These are phyloP conservation scores for Rosa rugosa DNA, from an alignment of 306 rosid genomes.

Conservation along the genomic window DNA sequence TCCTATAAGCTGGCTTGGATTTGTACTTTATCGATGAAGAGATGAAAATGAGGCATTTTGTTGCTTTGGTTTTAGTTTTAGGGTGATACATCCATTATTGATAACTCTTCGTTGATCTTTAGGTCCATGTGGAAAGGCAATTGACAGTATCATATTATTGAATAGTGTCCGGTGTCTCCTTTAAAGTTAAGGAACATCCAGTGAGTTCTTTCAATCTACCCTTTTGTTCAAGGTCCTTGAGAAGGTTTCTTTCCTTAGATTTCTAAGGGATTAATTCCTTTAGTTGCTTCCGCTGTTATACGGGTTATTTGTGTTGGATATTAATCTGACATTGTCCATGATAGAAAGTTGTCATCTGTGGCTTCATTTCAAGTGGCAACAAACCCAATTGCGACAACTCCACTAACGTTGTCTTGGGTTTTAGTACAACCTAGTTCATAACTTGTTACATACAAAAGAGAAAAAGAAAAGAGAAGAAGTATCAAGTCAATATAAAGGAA, in stretches of 20 bases:
- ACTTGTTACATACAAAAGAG: background rate
- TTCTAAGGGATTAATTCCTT: background rate
- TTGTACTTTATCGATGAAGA: background rate
- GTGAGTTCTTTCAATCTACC: background rate
- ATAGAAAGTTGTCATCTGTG: background rate
- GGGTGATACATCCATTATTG: background rate
- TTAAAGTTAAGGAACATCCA: background rate
- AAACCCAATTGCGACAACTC: background rate
- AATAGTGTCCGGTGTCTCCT: background rate
- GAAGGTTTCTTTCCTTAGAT: background rate
- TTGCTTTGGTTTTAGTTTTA: background rate
- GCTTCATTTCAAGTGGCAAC: background rate
- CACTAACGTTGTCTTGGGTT: background rate
- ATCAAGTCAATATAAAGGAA: background rate
- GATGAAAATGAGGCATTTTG: background rate
- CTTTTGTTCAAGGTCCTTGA: background rate
- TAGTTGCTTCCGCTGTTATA: background rate
- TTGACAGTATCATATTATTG: background rate
- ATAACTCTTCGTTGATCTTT: background rate
- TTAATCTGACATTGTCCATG: background rate
- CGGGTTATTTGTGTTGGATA: background rate
- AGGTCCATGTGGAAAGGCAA: background rate
- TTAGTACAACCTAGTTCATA: background rate
- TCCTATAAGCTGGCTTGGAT: background rate
- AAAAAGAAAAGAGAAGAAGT: background rate